Percentiles rank a stretch among this genome's conserved stretches.
Conservation (phyloP, 73 alveolate species). For the Paramecium octaurelia region DNA sequence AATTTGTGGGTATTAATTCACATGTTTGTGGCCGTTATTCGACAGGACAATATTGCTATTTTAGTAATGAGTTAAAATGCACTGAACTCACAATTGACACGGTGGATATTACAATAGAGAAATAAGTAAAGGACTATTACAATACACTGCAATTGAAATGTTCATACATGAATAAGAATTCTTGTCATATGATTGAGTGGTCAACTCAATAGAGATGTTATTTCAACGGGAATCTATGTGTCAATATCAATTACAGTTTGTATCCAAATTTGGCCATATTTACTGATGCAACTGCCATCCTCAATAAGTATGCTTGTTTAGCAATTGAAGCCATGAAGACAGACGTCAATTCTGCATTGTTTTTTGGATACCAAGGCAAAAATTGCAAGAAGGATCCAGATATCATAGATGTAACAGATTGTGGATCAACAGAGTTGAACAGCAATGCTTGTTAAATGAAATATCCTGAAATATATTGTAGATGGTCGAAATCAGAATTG, state of each 20-base stretch:
- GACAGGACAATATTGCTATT: not conserved
- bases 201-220: constrained; percentile 11
- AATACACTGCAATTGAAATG: not conserved
- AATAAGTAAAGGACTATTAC: not conserved
- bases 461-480: not conserved
- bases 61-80: constrained; percentile 3
- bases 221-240: not conserved
- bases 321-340: not conserved
- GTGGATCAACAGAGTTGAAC: not conserved
- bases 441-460: not conserved
- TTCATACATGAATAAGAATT: constrained; percentile 7
- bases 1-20: not conserved
- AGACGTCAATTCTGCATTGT: not conserved
- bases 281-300: not conserved
- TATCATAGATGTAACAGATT: constrained; percentile 7
- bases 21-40: constrained; percentile 27
- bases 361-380: not conserved
- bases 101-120: not conserved
- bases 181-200: constrained; percentile 40
- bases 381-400: not conserved
- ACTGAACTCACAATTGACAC: not conserved
- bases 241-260: not conserved
- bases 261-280: not conserved
- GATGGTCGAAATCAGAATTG: not conserved
- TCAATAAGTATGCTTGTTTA: not conserved